A percentile compares a stretch with the other conserved stretches of the same genome.
phyloP scores from a whole-genome alignment of 495 filamentous ascomycete genomes.

The Cladorrhinum samala region DNA sequence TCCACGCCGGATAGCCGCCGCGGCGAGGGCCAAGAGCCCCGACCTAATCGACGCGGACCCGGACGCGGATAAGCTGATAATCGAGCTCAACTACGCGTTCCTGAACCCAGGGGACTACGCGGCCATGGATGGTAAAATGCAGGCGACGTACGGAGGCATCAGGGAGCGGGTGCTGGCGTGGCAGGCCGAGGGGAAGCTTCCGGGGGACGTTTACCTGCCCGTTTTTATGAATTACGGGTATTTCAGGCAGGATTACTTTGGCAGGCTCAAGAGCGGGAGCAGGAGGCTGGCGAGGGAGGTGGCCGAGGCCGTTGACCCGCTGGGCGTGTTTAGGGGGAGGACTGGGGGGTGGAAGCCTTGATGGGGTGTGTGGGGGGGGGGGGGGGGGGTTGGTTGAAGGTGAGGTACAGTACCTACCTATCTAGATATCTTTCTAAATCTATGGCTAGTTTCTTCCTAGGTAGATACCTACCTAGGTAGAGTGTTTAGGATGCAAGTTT shows the following conservation, averaged over 20 bases:
- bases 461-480: too few species aligned
- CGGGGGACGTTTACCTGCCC: conserved; percentile 46
- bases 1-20: conserved; percentile 41
- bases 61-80: conserved; percentile 48
- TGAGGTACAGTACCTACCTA: too few species aligned
- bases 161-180: conserved; percentile 32
- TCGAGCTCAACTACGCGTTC: conserved; percentile 54
- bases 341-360: conserved; percentile 47
- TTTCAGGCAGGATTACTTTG: conserved; percentile 54
- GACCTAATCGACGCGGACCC: conserved; percentile 49
- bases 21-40: conserved; percentile 43
- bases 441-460: too few species aligned
- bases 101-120: conserved; percentile 35
- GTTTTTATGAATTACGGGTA: conserved; percentile 58
- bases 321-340: conserved; percentile 50
- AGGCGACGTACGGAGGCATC: conserved; percentile 38
- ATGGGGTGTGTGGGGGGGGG: too few species aligned
- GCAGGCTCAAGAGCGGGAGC: conserved; percentile 42
- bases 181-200: conserved; percentile 25
- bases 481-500: too few species aligned
- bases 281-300: conserved; percentile 36
- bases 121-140: conserved; percentile 45
- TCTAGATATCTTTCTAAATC: too few species aligned
- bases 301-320: conserved; percentile 48
- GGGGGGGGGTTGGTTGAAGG: too few species aligned